Evolutionary conservation across 2,329 filamentous ascomycete genomes (phyloP), one percentile per base, ranked within the genome.

Genomic region (Fusarium sp.): DNA sequence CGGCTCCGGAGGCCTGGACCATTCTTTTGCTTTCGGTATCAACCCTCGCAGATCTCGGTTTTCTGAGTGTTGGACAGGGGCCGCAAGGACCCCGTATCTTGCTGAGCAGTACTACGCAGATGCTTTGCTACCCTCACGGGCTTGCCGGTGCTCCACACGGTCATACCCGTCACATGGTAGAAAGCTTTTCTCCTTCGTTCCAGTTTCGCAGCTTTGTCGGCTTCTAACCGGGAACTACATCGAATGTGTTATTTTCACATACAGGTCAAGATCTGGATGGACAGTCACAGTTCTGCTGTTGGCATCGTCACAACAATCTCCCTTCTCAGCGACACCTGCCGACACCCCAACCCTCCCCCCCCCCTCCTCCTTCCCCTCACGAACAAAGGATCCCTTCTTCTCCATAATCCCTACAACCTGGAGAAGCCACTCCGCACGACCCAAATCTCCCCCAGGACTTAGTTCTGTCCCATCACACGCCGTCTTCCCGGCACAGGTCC

Each of bases 401-500:
- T 74, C 63, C 70, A 52, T 62, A 69, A 25, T 35, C 54, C 31
- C 45, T 36, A 57, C 33, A 70, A 64, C 67, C 70, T 65, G 57
- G 63, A 54, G 68, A 14, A 27, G 10, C 25, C 68, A 73, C 50
- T 67, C 50, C 58, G 36, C 58, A 40, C 27, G 40, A 45, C 38
- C 38, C 40, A 52, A 52, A 47, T 50, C 38, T 38, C 33, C 45
- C 59, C 45, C 54, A 60, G 65, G 22, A 25, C 29, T 40, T 5
- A 10, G 16, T 11, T 40, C 27, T 16, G 31, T 31, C 42, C 59
- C 33, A 50, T 38, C 33, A 10, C 16, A 54, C 31, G 45, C 27
- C 60, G 45, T 63, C 47, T 61, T 22, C 60, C 71, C 74, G 74
- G 75, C 75, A 75, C 50, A 65, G 22, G 52, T 64, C 60, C 60